These are phyloP conservation scores for Paracoccidioides lutzii DNA, from an alignment of 2,329 filamentous ascomycete species.

Conservation along the genomic window DNA sequence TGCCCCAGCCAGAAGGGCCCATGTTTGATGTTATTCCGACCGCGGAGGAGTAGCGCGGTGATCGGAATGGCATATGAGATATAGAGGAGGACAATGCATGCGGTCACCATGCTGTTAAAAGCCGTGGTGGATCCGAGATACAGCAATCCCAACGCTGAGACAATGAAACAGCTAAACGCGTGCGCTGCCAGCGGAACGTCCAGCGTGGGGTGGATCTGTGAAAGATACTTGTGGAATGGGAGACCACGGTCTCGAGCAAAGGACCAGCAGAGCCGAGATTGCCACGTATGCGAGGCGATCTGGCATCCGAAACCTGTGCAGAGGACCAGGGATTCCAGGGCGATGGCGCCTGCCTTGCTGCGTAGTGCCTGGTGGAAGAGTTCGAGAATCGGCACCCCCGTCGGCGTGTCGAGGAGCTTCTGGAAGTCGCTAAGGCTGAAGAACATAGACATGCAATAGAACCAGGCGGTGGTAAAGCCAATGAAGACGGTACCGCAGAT, in stretches of 20 bases:
- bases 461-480: conserved; percentile 38
- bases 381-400: conserved; percentile 36
- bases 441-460: conserved; percentile 38
- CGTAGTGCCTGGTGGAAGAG: conserved; percentile 35
- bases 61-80: conserved; percentile 37
- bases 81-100: conserved; percentile 37
- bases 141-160: conserved; percentile 35
- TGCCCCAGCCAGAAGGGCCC: conserved; percentile 39
- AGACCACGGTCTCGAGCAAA: conserved; percentile 41
- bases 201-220: conserved; percentile 27
- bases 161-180: conserved; percentile 31
- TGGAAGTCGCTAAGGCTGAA: conserved; percentile 37
- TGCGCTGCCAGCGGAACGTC: conserved; percentile 37
- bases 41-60: conserved; percentile 32
- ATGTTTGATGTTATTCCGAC: conserved; percentile 32
- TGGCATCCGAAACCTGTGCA: conserved; percentile 37
- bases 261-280: conserved; percentile 40
- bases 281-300: conserved; percentile 39
- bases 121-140: conserved; percentile 34
- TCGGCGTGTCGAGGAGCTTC: conserved; percentile 27
- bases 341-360: conserved; percentile 34
- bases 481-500: conserved; percentile 39
- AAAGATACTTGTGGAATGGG: conserved; percentile 31
- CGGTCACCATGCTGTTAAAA: conserved; percentile 32
- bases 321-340: conserved; percentile 35